Evolutionary conservation across 495 filamentous ascomycete genomes (phyloP).

Genomic region (Hypoxylon subgilvum): DNA sequence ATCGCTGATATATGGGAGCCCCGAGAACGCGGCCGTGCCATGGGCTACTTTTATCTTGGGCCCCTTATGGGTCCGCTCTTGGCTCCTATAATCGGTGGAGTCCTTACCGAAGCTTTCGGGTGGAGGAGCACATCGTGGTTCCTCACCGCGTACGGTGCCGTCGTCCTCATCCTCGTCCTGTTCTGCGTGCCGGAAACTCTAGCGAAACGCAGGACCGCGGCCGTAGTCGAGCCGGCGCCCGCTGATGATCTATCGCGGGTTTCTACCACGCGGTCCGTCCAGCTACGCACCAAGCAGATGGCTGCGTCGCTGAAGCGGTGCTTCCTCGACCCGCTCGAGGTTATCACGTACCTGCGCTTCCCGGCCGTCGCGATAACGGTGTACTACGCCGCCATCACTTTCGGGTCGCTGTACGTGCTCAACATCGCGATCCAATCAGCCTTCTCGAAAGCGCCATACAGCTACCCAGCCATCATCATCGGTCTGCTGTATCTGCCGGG

Average conservation of each 20-base stretch:
- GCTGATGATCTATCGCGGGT: conserved; percentile 55
- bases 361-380: conserved; percentile 81
- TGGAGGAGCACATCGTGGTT: conserved; percentile 94
- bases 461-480: conserved; percentile 73
- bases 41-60: conserved; percentile 91
- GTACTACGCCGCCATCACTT: conserved; percentile 81
- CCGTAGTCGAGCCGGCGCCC: neutral
- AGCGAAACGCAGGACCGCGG: conserved; percentile 31
- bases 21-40: conserved; percentile 80
- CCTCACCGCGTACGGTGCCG: conserved; percentile 74
- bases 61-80: conserved; percentile 85
- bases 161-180: conserved; percentile 65
- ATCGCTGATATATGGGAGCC: conserved; percentile 92
- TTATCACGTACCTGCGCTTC: conserved; percentile 79
- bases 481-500: conserved; percentile 83
- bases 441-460: conserved; percentile 77
- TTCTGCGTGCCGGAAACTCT: conserved; percentile 77
- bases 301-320: conserved; percentile 64
- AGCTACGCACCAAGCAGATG: conserved; percentile 58
- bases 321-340: conserved; percentile 79
- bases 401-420: conserved; percentile 81
- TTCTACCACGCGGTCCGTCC: conserved; percentile 68
- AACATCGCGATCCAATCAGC: conserved; percentile 83
- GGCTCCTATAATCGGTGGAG: conserved; percentile 86
- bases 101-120: conserved; percentile 69